phyloP scores from a whole-genome alignment of 2,329 filamentous ascomycete species.

The Neurospora sp. region DNA sequence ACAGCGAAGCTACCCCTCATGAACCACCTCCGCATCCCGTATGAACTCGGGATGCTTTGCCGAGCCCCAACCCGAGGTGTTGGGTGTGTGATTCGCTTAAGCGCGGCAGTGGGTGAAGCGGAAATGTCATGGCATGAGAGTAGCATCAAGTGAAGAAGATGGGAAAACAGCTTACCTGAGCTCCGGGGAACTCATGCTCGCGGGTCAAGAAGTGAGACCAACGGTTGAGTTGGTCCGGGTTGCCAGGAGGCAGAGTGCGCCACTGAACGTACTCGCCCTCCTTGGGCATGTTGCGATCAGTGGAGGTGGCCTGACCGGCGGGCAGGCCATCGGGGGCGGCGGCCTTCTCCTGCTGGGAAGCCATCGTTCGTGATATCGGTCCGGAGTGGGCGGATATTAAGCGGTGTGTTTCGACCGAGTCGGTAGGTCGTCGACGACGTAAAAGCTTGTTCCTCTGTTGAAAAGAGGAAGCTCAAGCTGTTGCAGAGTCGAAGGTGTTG shows the following conservation, averaged over 20 bases:
- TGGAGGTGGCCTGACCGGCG: conserved; percentile 3
- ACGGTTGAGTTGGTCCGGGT: conserved; percentile 53
- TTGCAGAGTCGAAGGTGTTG: background rate
- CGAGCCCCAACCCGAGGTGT: background rate
- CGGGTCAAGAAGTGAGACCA: conserved; percentile 77
- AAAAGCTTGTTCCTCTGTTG: background rate
- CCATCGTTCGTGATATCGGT: background rate
- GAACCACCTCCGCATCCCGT: background rate
- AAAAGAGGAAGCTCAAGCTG: background rate
- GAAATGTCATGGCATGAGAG: background rate
- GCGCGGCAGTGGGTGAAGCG: background rate
- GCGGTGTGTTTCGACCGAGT: background rate
- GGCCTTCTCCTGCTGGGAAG: background rate
- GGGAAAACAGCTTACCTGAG: conserved; percentile 49
- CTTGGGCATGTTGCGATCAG: conserved; percentile 29
- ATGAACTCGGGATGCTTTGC: background rate
- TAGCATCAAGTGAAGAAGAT: background rate
- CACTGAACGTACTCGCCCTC: conserved; percentile 46
- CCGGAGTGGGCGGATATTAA: background rate
- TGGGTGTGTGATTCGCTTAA: background rate
- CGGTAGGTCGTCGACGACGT: background rate
- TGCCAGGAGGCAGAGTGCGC: conserved; percentile 39
- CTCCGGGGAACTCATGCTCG: conserved; percentile 82
- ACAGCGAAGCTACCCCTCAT: background rate
- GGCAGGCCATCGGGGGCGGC: background rate